Conservation (phyloP, 441 rosid species). For the Raphanus hybrid region DNA sequence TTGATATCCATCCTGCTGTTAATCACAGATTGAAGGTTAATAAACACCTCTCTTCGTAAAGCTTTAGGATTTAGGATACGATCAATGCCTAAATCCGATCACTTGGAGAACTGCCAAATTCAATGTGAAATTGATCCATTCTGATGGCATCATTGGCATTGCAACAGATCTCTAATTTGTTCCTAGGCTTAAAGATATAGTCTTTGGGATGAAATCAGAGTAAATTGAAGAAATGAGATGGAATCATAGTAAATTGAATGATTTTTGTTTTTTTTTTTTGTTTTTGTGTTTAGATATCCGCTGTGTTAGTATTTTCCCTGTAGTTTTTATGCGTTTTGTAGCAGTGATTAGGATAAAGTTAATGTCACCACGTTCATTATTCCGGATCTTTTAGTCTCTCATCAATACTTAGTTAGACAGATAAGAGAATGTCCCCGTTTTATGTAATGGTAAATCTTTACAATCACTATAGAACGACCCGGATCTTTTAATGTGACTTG, state of each 20-base stretch:
- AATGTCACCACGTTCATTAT: neutral
- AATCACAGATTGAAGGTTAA: conserved; percentile 95
- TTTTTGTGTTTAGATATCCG: too few relatives aligned
- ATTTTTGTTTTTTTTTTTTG: too few relatives aligned
- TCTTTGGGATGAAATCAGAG: too few relatives aligned
- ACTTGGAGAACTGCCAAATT: neutral
- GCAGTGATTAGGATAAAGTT: neutral
- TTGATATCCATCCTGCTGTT: conserved; percentile 96
- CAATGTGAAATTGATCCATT: neutral
- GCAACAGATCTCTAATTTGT: neutral
- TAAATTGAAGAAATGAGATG: too few relatives aligned
- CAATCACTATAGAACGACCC: neutral
- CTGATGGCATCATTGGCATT: neutral
- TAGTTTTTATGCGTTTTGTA: neutral
- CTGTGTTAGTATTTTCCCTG: too few relatives aligned
- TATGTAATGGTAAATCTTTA: neutral
- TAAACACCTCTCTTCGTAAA: neutral
- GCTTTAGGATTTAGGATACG: neutral
- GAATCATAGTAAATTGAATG: too few relatives aligned
- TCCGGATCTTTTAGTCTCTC: neutral
- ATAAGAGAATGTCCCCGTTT: too few relatives aligned
- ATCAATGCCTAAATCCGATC: too few relatives aligned
- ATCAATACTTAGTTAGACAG: neutral
- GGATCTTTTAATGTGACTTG: neutral
- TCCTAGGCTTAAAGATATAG: too few relatives aligned